phyloP scores from a whole-genome alignment of 2,329 filamentous ascomycete species.

The Ophidiomyces ophidiicola region DNA sequence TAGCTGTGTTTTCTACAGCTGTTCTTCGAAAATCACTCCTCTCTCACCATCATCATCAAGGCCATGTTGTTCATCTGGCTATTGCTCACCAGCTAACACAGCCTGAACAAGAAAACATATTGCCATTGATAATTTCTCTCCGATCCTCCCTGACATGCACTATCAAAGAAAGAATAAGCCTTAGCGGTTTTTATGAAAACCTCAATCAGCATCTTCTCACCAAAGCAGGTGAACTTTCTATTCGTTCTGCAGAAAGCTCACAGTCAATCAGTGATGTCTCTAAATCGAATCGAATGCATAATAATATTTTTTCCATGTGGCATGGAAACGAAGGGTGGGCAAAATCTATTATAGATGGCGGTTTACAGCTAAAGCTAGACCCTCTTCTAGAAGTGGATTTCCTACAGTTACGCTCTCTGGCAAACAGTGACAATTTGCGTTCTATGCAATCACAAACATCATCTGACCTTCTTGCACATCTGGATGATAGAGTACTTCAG shows the following conservation, averaged over 20 bases:
- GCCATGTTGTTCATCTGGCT: conserved; percentile 4
- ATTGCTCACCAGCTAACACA: conserved; percentile 33
- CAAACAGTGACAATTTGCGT: conserved; percentile 42
- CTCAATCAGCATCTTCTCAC: conserved; percentile 53
- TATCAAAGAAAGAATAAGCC: conserved; percentile 48
- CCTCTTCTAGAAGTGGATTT: conserved; percentile 56
- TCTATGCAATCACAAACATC: conserved; percentile 22
- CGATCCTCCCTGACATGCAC: conserved; percentile 51
- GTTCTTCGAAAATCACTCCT: conserved; percentile 59
- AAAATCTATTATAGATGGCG: conserved; percentile 56
- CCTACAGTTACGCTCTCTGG: conserved; percentile 56
- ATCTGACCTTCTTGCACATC: conserved; percentile 46
- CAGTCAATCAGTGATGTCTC: conserved; percentile 5
- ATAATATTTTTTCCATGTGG: conserved; percentile 59
- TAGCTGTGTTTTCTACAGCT: conserved; percentile 70
- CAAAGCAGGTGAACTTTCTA: conserved; percentile 47
- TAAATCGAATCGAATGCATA: conserved; percentile 36
- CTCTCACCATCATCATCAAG: conserved; percentile 3
- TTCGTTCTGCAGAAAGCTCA: conserved; percentile 20
- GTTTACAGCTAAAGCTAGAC: conserved; percentile 45
- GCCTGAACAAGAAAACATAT: conserved; percentile 35
- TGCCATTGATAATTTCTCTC: conserved; percentile 61
- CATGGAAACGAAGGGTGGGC: conserved; percentile 64
- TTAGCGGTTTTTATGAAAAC: conserved; percentile 47
- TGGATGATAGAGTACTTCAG: conserved; percentile 54